Base-by-base conservation (phyloP, 257 asterid genomes). In the Cordia subcordata region DNA sequence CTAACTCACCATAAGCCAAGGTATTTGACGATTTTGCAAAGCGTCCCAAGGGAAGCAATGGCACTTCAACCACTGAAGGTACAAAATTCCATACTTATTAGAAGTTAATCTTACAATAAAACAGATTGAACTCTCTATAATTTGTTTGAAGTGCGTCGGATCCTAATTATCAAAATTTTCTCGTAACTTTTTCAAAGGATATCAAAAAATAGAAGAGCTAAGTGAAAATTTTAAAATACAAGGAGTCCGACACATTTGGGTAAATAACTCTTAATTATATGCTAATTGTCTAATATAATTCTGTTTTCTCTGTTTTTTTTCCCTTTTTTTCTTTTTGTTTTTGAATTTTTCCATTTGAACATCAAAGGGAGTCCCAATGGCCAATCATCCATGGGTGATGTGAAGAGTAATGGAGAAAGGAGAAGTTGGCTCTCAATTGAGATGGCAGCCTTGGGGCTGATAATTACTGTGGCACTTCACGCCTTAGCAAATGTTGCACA, bases 1-100 rank as follows among this genome's bases (percentile, higher is more conserved):
- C 95, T 50, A 85, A 83, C 56, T 87, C 97, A 45, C 90, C 96
- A 0, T 95, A 87, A 16, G 94, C 95, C 11, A 85, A 87, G 79
- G 79, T 87, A 22, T 90, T 87, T 40, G 65, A 80, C 33, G 97
- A 85, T 63, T 81, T 79, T 62, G 83, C 75, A 11, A 75, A 76
- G 45, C 57, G 38, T 33, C 77, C 65, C 21, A 76, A 65, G 11
- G 76, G 66, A 55, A 80, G 58, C 65, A 71, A 21, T 72, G 13
- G 64, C 19, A 18, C 78, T 21, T 1, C 86, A 11, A 16, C 88
- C 17, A 60, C 77, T 22, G 33, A 18, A 20, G 73, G 72, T 53
- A 62, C 57, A 21, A 9, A 21, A 44, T 23, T 11, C 33, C 19
- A 19, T 42, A 19, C 6, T 45, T 27, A 16, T 27, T 0, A 0